Percentiles rank a stretch among this genome's conserved stretches.
Evolutionary conservation across 2,329 filamentous ascomycete genomes (phyloP).

Genomic region (Clonostachys rosea): DNA sequence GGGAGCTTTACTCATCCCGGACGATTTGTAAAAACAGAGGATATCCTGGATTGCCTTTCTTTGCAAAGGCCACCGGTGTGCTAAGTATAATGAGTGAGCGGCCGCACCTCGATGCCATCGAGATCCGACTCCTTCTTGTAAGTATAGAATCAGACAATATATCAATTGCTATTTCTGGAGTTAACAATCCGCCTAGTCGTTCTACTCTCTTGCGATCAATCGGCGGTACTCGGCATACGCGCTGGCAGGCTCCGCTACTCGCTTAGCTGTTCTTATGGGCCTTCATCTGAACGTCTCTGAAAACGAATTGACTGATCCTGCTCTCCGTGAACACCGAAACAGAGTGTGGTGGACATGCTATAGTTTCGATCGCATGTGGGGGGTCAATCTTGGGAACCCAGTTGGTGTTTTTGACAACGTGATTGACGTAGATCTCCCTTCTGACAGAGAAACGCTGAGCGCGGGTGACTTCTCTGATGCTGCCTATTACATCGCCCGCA

Average conservation of each 20-base stretch:
- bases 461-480: conserved; percentile 22
- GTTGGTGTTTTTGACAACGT: conserved; percentile 42
- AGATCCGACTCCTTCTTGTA: conserved; percentile 36
- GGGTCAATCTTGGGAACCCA: conserved; percentile 41
- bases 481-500: conserved; percentile 22
- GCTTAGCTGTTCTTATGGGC: conserved; percentile 25
- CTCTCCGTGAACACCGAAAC: conserved; percentile 28
- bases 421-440: conserved; percentile 36
- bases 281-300: conserved; percentile 13
- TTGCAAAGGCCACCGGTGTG: conserved; percentile 29
- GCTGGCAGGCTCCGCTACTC: conserved; percentile 36
- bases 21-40: conserved; percentile 20
- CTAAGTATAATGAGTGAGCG: conserved; percentile 32
- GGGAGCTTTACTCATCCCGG: conserved; percentile 36
- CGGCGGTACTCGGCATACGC: conserved; percentile 35
- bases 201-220: conserved; percentile 38
- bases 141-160: conserved; percentile 6
- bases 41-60: conserved; percentile 38
- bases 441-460: conserved; percentile 18
- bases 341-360: conserved; percentile 38
- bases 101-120: conserved; percentile 34
- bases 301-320: conserved; percentile 29
- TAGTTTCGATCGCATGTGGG: conserved; percentile 39
- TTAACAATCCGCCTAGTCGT: conserved; percentile 19
- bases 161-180: neutral